Evolutionary conservation across 441 rosid species (phyloP), one percentile per base, ranked within the genome.

Genomic region (Manihot esculenta): DNA sequence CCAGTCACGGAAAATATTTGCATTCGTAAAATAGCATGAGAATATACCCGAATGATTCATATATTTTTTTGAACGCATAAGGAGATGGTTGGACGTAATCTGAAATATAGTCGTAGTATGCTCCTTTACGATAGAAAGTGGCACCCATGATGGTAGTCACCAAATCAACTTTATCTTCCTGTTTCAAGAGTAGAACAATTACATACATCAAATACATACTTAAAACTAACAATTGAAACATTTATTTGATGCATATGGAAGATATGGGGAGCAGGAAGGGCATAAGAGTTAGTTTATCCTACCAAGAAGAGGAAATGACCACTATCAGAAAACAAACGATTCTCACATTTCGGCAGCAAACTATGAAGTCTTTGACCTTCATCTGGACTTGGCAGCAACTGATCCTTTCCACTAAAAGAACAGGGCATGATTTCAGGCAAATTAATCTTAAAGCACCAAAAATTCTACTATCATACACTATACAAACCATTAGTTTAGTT

Each of bases 301-400:
- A 94, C 97, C 94, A 94, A 79, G 82, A 94, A 88, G 63, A 92
- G 89, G 75, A 84, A 90, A 83, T 92, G 99, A 38, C 91, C 88
- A 62, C 72, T 80, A 72, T 84, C 86, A 47, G 76, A 54, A 69
- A 88, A 90, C 44, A 33, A 75, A 63, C 97, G 95, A 57, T 53
- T 81, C 71, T 85, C 91, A 78, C 91, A 76, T 68, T 81, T 84
- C 54, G 66, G 79, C 68, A 88, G 77, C 54, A 79, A 77, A 55
- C 38, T 64, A 26, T 76, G 75, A 63, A 92, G 87, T 72, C 90
- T 84, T 77, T 75, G 78, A 69, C 90, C 82, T 85, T 94, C 99
- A 62, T 70, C 86, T 77, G 57, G 66, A 78, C 94, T 88, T 8
- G 95, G 93, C 56, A 92, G 73, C 64, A 90, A 71, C 58, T 85